Percentiles rank a stretch among this genome's conserved stretches.
These are phyloP conservation scores for Arabidopsis lyrata DNA, from an alignment of 441 rosid species.

Conservation along the genomic window DNA sequence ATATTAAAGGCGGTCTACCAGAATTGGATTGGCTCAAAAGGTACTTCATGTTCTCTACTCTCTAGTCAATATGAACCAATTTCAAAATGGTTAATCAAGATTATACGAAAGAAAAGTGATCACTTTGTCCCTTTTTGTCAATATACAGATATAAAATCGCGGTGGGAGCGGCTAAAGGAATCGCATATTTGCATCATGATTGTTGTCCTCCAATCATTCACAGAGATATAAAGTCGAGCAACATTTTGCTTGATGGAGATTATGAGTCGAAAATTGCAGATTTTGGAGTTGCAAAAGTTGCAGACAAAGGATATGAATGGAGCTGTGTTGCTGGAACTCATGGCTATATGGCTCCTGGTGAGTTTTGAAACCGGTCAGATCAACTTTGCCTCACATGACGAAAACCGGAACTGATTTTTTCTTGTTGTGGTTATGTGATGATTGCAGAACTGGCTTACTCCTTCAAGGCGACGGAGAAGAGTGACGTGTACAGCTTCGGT, in stretches of 20 bases:
- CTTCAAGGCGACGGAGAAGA: conserved; percentile 67
- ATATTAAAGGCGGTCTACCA: conserved; percentile 59
- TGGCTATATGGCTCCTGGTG: conserved; percentile 95
- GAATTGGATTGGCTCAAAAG: conserved; percentile 67
- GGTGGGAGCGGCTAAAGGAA: conserved; percentile 83
- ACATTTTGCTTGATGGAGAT: conserved; percentile 71
- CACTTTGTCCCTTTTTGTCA: not conserved
- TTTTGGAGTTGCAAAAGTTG: conserved; percentile 84
- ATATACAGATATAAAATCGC: conserved; percentile 68
- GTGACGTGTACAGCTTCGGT: conserved; percentile 86
- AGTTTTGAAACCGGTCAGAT: conserved; percentile 33
- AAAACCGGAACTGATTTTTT: not conserved
- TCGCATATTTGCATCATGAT: conserved; percentile 88
- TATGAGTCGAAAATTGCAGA: conserved; percentile 86
- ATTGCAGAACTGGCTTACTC: conserved; percentile 83
- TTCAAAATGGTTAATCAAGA: conserved; percentile 9
- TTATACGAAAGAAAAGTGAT: not conserved
- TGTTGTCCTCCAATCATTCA: conserved; percentile 81
- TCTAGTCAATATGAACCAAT: not conserved
- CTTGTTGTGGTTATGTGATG: not conserved
- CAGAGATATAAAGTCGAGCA: conserved; percentile 87
- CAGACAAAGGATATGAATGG: conserved; percentile 58
- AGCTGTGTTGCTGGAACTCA: conserved; percentile 81
- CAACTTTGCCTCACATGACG: not conserved
- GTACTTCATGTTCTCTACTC: conserved; percentile 13